These are phyloP conservation scores for Aureobasidium sp. DNA, from an alignment of 2,329 filamentous ascomycete species.

Conservation along the genomic window DNA sequence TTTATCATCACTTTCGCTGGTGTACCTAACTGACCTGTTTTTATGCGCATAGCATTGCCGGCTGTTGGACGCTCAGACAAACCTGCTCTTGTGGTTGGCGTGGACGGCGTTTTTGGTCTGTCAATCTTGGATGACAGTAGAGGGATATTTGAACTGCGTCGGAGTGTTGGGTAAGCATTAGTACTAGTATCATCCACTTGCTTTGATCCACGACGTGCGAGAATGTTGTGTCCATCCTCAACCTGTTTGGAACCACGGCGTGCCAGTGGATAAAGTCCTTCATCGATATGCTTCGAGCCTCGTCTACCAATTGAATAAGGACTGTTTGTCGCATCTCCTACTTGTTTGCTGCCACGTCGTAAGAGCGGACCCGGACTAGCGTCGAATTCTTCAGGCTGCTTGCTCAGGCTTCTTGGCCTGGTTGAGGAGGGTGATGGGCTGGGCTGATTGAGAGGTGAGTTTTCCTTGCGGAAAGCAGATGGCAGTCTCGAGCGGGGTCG, in stretches of 20 bases:
- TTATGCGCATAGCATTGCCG: slow-evolving; percentile 54
- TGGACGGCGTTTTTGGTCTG: slow-evolving; percentile 23
- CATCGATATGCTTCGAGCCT: slow-evolving; percentile 4
- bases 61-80: slow-evolving; percentile 43
- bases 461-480: slow-evolving; percentile 37
- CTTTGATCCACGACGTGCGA: slow-evolving; percentile 12
- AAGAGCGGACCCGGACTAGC: slow-evolving; percentile 5
- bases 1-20: slow-evolving; percentile 13
- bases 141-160: slow-evolving; percentile 16
- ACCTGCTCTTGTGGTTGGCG: slow-evolving; percentile 44
- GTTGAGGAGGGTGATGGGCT: slow-evolving; percentile 19
- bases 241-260: slow-evolving; percentile 11
- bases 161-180: slow-evolving; percentile 22
- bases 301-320: not conserved
- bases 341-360: slow-evolving; percentile 5
- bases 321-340: not conserved
- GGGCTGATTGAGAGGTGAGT: slow-evolving; percentile 31
- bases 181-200: slow-evolving; percentile 24
- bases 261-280: slow-evolving; percentile 4
- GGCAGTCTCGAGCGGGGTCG: slow-evolving; percentile 28
- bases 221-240: slow-evolving; percentile 11
- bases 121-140: slow-evolving; percentile 19
- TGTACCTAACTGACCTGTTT: slow-evolving; percentile 38
- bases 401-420: slow-evolving; percentile 26
- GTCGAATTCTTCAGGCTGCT: slow-evolving; percentile 28